Evolutionary conservation across 108 stramenopile species (phyloP).

Genomic region (Aurantiochytrium sp.): DNA sequence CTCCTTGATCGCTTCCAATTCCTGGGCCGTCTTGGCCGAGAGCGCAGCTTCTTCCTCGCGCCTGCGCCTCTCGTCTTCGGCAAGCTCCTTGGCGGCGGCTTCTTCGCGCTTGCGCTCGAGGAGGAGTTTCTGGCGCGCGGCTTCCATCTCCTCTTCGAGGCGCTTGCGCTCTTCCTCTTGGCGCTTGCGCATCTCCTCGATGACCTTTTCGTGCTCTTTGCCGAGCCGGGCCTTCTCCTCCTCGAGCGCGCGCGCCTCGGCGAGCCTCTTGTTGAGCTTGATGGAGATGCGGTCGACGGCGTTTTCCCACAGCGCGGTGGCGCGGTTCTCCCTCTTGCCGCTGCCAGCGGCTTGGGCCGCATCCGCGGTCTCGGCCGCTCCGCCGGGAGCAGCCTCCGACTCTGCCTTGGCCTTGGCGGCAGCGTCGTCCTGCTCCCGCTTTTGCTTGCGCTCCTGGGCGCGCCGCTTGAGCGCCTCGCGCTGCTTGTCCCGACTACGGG

Average conservation of each 20-base stretch:
- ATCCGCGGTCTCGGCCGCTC: neutral
- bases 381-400: neutral
- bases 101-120: neutral
- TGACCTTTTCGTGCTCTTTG: neutral
- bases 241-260: neutral
- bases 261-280: neutral
- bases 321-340: neutral
- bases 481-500: neutral
- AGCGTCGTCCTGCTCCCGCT: neutral
- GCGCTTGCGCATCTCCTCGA: neutral
- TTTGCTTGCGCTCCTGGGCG: slow-evolving; percentile 4
- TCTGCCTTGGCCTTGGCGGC: neutral
- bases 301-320: neutral
- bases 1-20: neutral
- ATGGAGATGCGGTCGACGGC: neutral
- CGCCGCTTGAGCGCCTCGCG: neutral
- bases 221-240: neutral
- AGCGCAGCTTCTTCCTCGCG: neutral
- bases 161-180: slow-evolving; percentile 24
- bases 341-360: neutral
- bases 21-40: neutral
- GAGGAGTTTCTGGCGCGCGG: neutral
- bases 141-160: slow-evolving; percentile 26
- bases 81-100: neutral
- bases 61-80: neutral